A percentile compares a stretch with the other conserved stretches of the same genome.
Conservation (phyloP, 345 rosid species). For the Linum trigynum region DNA sequence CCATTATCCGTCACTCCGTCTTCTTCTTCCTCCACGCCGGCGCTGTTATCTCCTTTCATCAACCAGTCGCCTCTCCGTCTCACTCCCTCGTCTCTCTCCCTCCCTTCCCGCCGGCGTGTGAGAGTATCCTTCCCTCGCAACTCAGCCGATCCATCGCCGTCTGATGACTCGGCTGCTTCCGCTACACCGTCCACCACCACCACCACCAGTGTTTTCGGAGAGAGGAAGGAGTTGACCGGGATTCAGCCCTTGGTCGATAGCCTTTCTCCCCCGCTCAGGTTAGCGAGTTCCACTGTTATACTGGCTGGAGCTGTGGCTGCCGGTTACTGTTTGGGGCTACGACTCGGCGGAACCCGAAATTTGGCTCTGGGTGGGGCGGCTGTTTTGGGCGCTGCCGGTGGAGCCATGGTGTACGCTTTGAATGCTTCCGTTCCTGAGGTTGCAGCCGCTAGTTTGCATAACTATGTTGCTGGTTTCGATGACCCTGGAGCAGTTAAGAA, state of each 20-base stretch:
- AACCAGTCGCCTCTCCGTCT: conserved; percentile 3
- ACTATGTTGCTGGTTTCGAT: conserved; percentile 55
- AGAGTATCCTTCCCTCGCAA: conserved; percentile 8
- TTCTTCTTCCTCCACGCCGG: neutral
- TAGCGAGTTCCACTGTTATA: conserved; percentile 59
- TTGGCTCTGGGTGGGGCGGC: conserved; percentile 72
- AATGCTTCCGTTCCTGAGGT: conserved; percentile 78
- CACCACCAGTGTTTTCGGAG: conserved; percentile 37
- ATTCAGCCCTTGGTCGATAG: conserved; percentile 60
- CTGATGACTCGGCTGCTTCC: neutral
- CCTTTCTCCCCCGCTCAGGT: conserved; percentile 56
- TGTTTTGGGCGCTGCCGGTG: conserved; percentile 65
- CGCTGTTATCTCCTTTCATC: conserved; percentile 3
- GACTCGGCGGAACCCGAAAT: conserved; percentile 44
- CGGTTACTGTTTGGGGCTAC: conserved; percentile 64
- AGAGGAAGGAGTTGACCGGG: conserved; percentile 64
- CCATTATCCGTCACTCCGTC: conserved; percentile 4
- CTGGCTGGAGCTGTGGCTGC: conserved; percentile 68
- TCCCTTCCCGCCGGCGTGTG: conserved; percentile 14
- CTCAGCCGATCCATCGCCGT: conserved; percentile 3
- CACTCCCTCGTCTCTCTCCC: conserved; percentile 14
- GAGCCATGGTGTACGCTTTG: conserved; percentile 55
- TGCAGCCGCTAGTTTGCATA: conserved; percentile 68
- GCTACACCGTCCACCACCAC: neutral
- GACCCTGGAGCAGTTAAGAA: conserved; percentile 57